Percentiles rank a stretch among this genome's conserved stretches.
These are phyloP conservation scores for Isabelozyma heimii DNA, from an alignment of 805 yeast species.

Conservation along the genomic window DNA sequence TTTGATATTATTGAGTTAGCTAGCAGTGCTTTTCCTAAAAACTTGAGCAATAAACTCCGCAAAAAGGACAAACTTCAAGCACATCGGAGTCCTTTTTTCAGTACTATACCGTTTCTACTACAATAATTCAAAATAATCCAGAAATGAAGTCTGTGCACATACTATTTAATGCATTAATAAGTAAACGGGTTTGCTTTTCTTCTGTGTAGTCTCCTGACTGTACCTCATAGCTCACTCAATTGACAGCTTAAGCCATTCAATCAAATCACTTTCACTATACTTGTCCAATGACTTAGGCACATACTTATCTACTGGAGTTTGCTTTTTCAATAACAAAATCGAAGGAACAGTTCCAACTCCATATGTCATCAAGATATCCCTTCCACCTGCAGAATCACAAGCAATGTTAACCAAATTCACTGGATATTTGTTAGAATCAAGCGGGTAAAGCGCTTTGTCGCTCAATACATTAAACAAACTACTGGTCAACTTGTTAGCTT, in stretches of 20 bases:
- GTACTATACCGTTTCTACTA: too few relatives aligned
- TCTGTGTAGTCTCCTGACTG: too few relatives aligned
- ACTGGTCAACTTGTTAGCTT: conserved; percentile 61
- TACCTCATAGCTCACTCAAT: not conserved
- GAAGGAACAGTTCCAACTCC: conserved; percentile 59
- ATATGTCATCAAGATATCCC: conserved; percentile 57
- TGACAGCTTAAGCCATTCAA: conserved; percentile 24
- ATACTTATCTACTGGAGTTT: conserved; percentile 46
- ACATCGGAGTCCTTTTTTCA: too few relatives aligned
- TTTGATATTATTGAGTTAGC: too few relatives aligned
- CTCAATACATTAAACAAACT: conserved; percentile 42
- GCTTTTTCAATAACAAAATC: conserved; percentile 64
- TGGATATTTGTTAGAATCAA: conserved; percentile 36
- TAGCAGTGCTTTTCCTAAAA: too few relatives aligned
- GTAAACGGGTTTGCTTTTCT: too few relatives aligned
- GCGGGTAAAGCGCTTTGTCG: conserved; percentile 24
- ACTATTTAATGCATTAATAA: too few relatives aligned
- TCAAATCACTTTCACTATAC: conserved; percentile 26
- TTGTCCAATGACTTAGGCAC: conserved; percentile 13
- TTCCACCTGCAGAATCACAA: conserved; percentile 62
- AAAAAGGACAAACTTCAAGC: too few relatives aligned
- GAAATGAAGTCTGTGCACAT: too few relatives aligned
- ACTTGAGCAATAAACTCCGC: too few relatives aligned
- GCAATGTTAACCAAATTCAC: conserved; percentile 71
- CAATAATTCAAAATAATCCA: too few relatives aligned